Base-by-base conservation (phyloP, 768 basidiomycete genomes). In the Hortiboletus campestris region DNA sequence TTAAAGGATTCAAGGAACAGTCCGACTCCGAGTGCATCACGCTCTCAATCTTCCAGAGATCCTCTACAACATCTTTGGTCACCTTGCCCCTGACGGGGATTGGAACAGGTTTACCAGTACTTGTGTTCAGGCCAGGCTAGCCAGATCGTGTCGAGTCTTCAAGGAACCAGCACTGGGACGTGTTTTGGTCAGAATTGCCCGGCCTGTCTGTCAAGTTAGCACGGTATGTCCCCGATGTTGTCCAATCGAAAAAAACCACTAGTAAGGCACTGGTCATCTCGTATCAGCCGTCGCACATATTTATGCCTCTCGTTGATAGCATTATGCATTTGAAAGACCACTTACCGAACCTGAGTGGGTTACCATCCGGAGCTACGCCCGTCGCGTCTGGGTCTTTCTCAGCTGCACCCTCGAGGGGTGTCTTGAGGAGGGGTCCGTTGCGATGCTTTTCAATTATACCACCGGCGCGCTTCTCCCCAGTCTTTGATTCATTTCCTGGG, bases 131-230 rank as follows among this genome's bases (percentile, higher is more conserved):
- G 55, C 55, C 44, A 31, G 20, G 52, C 35, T 60, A 16, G 49
- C 53, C 10, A 45, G 43, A 20, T 55, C 53, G 14, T 51, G 42
- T 28, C 46, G 20, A 14, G 20, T 38, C 2, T 60, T 52, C 50
- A 61, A 61, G 19, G 59, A 61, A n/a, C 50, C 46, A 12, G 50
- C 57, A 9, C 19, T 61, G n/a, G 43, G 53, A 56, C 6, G 34
- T 61, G 14, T 39, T 56, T 25, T 60, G 49, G 53, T 48, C 52
- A n/a, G 58, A 51, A 22, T 29, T 60, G 6, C 38, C 41, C 20
- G 29, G 44, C 29, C 6, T 32, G n/a, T 52, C 46, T 0, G 6
- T 28, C 16, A n/a, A n/a, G n/a, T 16, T 51, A 2, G 49, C 34
- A 16, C 31, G 32, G 1, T 49, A 43, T 49, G 29, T 52, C 34